Evolutionary conservation across 768 basidiomycete genomes (phyloP).

Genomic region (Tricholoma sp.): DNA sequence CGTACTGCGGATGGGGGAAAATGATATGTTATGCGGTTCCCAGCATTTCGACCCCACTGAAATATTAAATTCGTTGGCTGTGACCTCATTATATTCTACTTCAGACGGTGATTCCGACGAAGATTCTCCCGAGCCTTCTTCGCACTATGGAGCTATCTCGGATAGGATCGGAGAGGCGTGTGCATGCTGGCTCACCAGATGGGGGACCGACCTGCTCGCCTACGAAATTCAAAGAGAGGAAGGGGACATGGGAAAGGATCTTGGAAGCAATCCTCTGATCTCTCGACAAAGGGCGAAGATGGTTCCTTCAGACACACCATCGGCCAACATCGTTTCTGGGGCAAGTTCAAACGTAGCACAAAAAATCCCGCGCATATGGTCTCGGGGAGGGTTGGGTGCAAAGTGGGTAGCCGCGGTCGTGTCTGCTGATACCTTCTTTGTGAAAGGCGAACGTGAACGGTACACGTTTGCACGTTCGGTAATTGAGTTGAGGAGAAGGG

Average conservation of each 20-base stretch:
- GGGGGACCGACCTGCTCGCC: conserved; percentile 76
- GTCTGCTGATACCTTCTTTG: conserved; percentile 75
- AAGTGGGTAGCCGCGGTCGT: conserved; percentile 70
- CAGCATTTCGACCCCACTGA: not conserved
- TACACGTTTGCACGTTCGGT: conserved; percentile 74
- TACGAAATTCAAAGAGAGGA: conserved; percentile 45
- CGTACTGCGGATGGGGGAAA: not conserved
- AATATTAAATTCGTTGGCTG: conserved; percentile 1
- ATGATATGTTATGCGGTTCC: not conserved
- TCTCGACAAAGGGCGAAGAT: conserved; percentile 18
- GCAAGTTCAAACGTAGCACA: conserved; percentile 11
- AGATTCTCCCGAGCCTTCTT: conserved; percentile 31
- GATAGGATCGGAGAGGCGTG: conserved; percentile 91
- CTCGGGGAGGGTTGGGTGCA: conserved; percentile 67
- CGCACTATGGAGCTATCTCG: conserved; percentile 82
- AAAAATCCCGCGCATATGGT: conserved; percentile 57
- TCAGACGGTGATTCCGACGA: conserved; percentile 15
- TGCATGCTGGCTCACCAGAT: conserved; percentile 81
- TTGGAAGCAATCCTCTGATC: conserved; percentile 1
- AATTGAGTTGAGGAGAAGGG: conserved; percentile 64
- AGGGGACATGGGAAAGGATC: conserved; percentile 9
- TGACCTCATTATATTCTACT: conserved; percentile 10
- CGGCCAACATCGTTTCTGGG: conserved; percentile 1
- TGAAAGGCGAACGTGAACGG: conserved; percentile 70
- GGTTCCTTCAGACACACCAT: conserved; percentile 10